These are phyloP conservation scores for Aeschynomene evenia DNA, from an alignment of 306 rosid species.

Conservation along the genomic window DNA sequence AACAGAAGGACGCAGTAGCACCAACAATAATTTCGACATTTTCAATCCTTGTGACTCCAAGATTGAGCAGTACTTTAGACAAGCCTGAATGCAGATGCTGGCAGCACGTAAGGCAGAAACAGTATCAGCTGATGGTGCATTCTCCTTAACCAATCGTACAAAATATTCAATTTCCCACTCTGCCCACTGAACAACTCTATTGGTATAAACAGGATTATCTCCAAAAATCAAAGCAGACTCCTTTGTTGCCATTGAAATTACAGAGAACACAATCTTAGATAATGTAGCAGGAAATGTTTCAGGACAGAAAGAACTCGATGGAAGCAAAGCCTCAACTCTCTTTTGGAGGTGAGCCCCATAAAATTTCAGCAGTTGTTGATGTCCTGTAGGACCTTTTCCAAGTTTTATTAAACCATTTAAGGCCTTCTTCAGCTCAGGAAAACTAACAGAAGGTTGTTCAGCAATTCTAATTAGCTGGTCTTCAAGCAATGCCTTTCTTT, in stretches of 20 bases:
- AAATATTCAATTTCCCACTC: slow-evolving; percentile 94
- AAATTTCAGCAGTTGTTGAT: slow-evolving; percentile 67
- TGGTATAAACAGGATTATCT: slow-evolving; percentile 83
- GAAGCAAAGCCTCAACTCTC: slow-evolving; percentile 68
- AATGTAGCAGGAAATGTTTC: slow-evolving; percentile 76
- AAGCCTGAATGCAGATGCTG: slow-evolving; percentile 76
- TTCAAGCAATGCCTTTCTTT: slow-evolving; percentile 72
- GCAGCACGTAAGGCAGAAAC: slow-evolving; percentile 80
- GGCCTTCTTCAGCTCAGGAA: slow-evolving; percentile 66
- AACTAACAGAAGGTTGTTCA: slow-evolving; percentile 65
- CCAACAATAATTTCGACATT: slow-evolving; percentile 80
- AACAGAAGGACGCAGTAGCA: slow-evolving; percentile 78
- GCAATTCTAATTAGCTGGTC: slow-evolving; percentile 59
- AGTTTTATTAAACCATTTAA: slow-evolving; percentile 72
- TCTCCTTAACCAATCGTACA: slow-evolving; percentile 83
- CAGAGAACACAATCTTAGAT: slow-evolving; percentile 77
- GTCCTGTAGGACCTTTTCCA: slow-evolving; percentile 85
- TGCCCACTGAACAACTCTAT: slow-evolving; percentile 96
- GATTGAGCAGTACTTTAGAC: slow-evolving; percentile 76
- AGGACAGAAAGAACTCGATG: slow-evolving; percentile 81
- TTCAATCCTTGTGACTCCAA: slow-evolving; percentile 85
- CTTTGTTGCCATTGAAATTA: slow-evolving; percentile 62
- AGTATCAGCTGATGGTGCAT: slow-evolving; percentile 77
- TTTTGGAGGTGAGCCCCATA: slow-evolving; percentile 69
- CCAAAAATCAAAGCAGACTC: slow-evolving; percentile 87